A percentile compares a stretch with the other conserved stretches of the same genome.
phyloP scores from a whole-genome alignment of 805 yeast genomes.

The Wickerhamomyces ciferrii region DNA sequence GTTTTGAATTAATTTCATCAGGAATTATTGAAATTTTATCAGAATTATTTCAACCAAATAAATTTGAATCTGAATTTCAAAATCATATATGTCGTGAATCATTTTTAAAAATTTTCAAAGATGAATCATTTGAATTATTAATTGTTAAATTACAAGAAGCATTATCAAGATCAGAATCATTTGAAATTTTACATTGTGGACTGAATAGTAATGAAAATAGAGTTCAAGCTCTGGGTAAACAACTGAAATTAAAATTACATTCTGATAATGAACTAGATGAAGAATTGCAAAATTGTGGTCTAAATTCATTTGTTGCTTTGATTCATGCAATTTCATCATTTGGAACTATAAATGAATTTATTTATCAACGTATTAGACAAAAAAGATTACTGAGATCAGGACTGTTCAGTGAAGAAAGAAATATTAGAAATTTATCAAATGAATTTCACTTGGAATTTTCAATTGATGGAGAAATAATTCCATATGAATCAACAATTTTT shows the following conservation, averaged over 20 bases:
- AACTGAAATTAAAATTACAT: constrained; percentile 52
- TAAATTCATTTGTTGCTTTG: constrained; percentile 27
- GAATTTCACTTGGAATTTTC: constrained; percentile 48
- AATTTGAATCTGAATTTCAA: constrained; percentile 14
- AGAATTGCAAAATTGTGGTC: constrained; percentile 13
- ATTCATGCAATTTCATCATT: constrained; percentile 53
- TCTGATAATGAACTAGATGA: constrained; percentile 27
- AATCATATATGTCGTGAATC: constrained; percentile 34
- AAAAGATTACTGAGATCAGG: constrained; percentile 21
- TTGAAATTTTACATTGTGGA: constrained; percentile 49
- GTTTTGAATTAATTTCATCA: constrained; percentile 70
- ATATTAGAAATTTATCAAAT: not conserved
- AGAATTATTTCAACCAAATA: constrained; percentile 25
- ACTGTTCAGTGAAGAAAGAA: not conserved
- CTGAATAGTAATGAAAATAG: constrained; percentile 32
- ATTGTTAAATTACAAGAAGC: constrained; percentile 66
- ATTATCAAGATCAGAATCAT: constrained; percentile 66
- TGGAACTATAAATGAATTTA: constrained; percentile 37
- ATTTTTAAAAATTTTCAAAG: constrained; percentile 35
- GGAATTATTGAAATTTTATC: constrained; percentile 49
- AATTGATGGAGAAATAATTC: constrained; percentile 51
- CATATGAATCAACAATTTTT: constrained; percentile 65
- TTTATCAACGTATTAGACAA: constrained; percentile 30
- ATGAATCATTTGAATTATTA: constrained; percentile 36
- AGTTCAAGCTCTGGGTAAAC: constrained; percentile 65